phyloP scores from a whole-genome alignment of 805 yeast genomes.

The Wickerhamiella sergipiensis region DNA sequence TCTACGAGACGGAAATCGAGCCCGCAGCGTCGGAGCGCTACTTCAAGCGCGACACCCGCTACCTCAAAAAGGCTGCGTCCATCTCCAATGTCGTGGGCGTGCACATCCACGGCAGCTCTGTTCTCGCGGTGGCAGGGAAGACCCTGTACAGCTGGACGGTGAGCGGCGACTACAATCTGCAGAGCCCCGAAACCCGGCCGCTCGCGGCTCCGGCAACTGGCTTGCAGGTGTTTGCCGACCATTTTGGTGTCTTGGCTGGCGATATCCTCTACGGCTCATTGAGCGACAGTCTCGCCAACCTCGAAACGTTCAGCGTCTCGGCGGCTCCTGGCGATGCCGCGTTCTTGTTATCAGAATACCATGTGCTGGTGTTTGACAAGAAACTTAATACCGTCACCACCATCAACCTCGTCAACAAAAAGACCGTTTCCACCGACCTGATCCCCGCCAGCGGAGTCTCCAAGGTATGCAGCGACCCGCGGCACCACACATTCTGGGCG shows the following conservation, averaged over 20 bases:
- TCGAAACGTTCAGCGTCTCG: neutral
- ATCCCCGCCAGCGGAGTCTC: constrained; percentile 26
- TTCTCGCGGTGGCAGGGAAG: neutral
- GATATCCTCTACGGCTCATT: neutral
- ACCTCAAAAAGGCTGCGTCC: constrained; percentile 21
- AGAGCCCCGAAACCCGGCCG: neutral
- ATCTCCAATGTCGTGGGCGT: neutral
- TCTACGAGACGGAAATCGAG: constrained; percentile 37
- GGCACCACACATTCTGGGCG: constrained; percentile 59
- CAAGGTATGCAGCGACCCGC: constrained; percentile 37
- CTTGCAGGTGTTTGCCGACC: neutral
- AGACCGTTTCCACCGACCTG: constrained; percentile 31
- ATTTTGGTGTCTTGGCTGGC: neutral
- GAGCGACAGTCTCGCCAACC: neutral
- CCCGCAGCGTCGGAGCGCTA: constrained; percentile 28
- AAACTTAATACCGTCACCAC: neutral
- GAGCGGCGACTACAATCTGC: neutral
- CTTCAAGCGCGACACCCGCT: constrained; percentile 30
- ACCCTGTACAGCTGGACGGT: neutral
- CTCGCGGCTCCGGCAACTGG: neutral
- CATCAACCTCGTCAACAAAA: constrained; percentile 20
- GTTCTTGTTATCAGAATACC: constrained; percentile 2
- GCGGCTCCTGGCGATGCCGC: neutral
- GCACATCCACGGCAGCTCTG: neutral
- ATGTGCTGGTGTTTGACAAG: neutral